A percentile compares a stretch with the other conserved stretches of the same genome.
Evolutionary conservation across 2,329 filamentous ascomycete genomes (phyloP).

Genomic region (Pyrenochaeta sp.): DNA sequence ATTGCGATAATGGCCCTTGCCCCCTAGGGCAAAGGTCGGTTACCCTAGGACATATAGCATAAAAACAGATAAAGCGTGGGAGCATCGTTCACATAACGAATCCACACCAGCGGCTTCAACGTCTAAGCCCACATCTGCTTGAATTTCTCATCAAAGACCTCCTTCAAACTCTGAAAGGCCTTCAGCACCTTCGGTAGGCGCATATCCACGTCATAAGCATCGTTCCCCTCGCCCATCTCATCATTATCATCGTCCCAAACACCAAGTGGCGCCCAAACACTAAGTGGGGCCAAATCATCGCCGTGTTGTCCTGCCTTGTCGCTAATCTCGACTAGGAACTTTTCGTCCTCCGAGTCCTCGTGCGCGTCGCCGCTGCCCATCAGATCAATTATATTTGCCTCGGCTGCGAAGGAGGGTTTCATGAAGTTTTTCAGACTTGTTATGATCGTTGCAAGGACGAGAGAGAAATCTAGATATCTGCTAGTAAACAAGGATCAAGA

Average conservation of each 20-base stretch:
- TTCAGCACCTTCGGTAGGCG: constrained; percentile 64
- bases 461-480: too few species aligned
- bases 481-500: too few species aligned
- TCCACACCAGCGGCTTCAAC: too few species aligned
- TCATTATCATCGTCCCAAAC: constrained; percentile 35
- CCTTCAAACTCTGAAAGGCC: constrained; percentile 65
- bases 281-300: constrained; percentile 30
- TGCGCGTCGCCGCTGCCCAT: constrained; percentile 60
- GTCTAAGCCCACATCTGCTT: constrained; percentile 64
- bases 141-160: constrained; percentile 71
- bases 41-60: too few species aligned
- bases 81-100: too few species aligned
- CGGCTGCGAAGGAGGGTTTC: constrained; percentile 55
- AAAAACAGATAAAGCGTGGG: too few species aligned
- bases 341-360: constrained; percentile 52
- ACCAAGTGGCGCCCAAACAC: too few species aligned
- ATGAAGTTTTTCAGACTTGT: constrained; percentile 68
- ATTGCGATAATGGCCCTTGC: too few species aligned
- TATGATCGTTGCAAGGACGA: constrained; percentile 74
- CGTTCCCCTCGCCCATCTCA: constrained; percentile 30
- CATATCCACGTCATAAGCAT: constrained; percentile 54
- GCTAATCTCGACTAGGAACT: constrained; percentile 36
- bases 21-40: too few species aligned
- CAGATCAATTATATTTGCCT: constrained; percentile 60
- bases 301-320: constrained; percentile 21